Evolutionary conservation across 768 basidiomycete species (phyloP).

Genomic region (Macrocybe gigantea): DNA sequence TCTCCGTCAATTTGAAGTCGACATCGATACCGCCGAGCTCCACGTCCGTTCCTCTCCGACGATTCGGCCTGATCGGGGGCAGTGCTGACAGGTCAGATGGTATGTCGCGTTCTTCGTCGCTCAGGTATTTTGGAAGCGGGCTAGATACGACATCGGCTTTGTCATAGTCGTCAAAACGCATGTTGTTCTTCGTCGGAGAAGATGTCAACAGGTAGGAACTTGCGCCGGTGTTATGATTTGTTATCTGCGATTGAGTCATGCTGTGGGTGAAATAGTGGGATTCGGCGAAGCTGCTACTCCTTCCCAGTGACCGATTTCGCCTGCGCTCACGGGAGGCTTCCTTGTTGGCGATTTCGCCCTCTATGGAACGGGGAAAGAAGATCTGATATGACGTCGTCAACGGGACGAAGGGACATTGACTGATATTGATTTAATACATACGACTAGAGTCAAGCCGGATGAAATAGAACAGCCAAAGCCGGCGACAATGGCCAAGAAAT

Average conservation of each 20-base stretch:
- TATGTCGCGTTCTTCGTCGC: constrained; percentile 25
- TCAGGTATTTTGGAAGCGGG: constrained; percentile 13
- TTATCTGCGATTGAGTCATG: constrained; percentile 11
- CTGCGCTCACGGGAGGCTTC: constrained; percentile 40
- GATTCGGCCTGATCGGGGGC: constrained; percentile 35
- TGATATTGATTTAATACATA: constrained; percentile 21
- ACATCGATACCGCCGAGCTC: constrained; percentile 27
- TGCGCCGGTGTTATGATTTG: constrained; percentile 5
- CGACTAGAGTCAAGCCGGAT: constrained; percentile 70
- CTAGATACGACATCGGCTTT: too few species aligned
- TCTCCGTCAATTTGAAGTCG: constrained; percentile 31
- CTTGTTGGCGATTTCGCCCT: constrained; percentile 52
- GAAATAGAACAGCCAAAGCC: constrained; percentile 61
- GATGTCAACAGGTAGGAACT: constrained; percentile 29
- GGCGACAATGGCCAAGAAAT: constrained; percentile 52
- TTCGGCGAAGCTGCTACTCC: constrained; percentile 16
- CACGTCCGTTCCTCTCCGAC: constrained; percentile 32
- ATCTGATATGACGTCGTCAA: constrained; percentile 37
- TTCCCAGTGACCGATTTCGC: constrained; percentile 24
- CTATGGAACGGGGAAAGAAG: constrained; percentile 78
- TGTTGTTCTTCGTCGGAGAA: constrained; percentile 23
- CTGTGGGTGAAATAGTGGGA: constrained; percentile 12
- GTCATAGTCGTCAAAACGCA: constrained; percentile 4
- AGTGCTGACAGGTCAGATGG: constrained; percentile 12
- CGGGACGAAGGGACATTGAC: neutral